Evolutionary conservation across 805 yeast species (phyloP).

Genomic region (Lipomyces japonicus): DNA sequence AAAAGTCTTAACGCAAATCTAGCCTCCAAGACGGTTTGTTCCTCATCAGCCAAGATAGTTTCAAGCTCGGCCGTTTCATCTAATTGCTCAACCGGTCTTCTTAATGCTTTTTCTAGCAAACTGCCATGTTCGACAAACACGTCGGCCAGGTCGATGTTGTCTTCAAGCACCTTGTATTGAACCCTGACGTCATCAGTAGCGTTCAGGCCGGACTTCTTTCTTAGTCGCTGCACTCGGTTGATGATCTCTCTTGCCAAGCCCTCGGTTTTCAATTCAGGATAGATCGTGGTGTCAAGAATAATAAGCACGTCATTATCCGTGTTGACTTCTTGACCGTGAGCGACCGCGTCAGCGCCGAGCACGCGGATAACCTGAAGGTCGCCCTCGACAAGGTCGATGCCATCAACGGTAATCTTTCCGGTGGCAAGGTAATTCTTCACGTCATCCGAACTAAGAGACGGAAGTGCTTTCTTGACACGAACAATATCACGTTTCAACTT

Average conservation of each 20-base stretch:
- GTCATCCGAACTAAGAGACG: conserved; percentile 71
- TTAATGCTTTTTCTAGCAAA: conserved; percentile 71
- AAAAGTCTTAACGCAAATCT: conserved; percentile 28
- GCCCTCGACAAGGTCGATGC: conserved; percentile 79
- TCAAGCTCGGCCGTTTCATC: conserved; percentile 44
- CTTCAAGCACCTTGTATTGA: conserved; percentile 64
- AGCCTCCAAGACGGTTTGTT: conserved; percentile 51
- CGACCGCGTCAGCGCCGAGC: conserved; percentile 52
- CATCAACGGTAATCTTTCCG: conserved; percentile 81
- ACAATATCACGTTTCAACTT: conserved; percentile 91
- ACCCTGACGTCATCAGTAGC: conserved; percentile 94
- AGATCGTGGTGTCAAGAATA: conserved; percentile 80
- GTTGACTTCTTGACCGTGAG: conserved; percentile 78
- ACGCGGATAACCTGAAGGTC: conserved; percentile 90
- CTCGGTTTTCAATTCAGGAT: conserved; percentile 85
- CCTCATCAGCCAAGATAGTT: conserved; percentile 77
- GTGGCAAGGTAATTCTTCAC: conserved; percentile 69
- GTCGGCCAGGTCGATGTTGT: conserved; percentile 56
- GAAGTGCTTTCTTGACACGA: conserved; percentile 91
- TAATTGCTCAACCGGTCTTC: conserved; percentile 54
- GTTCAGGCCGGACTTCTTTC: conserved; percentile 92
- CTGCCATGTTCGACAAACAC: conserved; percentile 64
- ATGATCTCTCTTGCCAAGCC: conserved; percentile 95
- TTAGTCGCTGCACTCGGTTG: conserved; percentile 94
- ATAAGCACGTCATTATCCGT: conserved; percentile 85